Evolutionary conservation across 2,329 filamentous ascomycete species (phyloP), one percentile per base, ranked within the genome.

Genomic region (Cryphonectria carpinicola): DNA sequence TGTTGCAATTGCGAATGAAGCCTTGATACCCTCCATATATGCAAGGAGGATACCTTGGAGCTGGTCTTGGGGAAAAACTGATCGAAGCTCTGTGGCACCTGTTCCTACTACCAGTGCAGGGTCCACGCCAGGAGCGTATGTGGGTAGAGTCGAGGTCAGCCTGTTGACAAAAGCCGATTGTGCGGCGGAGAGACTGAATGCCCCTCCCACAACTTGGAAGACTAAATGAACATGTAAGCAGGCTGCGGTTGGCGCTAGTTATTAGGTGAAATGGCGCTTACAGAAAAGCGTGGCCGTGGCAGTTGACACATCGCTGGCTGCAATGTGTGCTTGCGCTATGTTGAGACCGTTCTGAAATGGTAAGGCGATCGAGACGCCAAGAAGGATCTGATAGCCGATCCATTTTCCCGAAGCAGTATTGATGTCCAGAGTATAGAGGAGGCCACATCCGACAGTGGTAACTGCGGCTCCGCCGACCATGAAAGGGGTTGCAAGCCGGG

Each of bases 251-350:
- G 13, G 10, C n/a, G 7, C 14, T 11, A 14, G 72, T 85, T 14
- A 13, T 1, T 39, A 13, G 6, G 11, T 25, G 61, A 13, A 19
- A 22, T 62, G n/a, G 5, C 32, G 35, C 61, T 41, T 64, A 64
- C 61, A 72, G 11, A 81, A 73, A 25, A 84, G 76, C 71, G 81
- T 78, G 0, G 82, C 81, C 0, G 82, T 83, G 7, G 78, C 80
- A 25, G 77, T 77, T 1, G 81, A 76, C 7, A 84, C 72, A 67
- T 85, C 82, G 0, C 76, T 74, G 0, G 78, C 70, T 3, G 69
- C 69, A 0, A 80, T 73, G 7, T 77, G 75, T 3, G 71, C 76
- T 69, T 83, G 81, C 7, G 37, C 35, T 6, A 43, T 43, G 28
- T 25, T 65, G 17, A 69, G 19, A 1, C 49, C 61, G 3, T 58